phyloP scores from a whole-genome alignment of 148 eudicot genomes.

The Rhododendron ferrugineum region DNA sequence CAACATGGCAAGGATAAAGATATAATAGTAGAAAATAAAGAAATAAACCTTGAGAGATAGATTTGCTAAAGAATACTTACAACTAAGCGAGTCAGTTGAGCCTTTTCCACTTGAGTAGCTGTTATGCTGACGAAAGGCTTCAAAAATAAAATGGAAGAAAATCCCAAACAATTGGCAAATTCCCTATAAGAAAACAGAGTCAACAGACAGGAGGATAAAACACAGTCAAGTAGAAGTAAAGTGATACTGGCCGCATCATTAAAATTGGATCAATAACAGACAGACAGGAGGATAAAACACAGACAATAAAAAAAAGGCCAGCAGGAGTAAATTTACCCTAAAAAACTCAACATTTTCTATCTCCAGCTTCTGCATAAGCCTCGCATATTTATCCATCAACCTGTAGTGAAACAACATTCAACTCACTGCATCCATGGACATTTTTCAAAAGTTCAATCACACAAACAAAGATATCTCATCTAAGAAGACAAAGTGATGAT shows the following conservation, averaged over 20 bases:
- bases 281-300: conserved; percentile 3
- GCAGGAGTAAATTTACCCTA: conserved; percentile 43
- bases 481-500: conserved; percentile 84
- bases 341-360: conserved; percentile 75
- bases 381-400: conserved; percentile 95
- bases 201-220: no score
- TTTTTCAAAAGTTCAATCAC: conserved; percentile 6
- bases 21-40: background rate
- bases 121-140: conserved; percentile 70
- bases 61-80: conserved; percentile 38
- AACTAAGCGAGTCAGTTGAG: conserved; percentile 39
- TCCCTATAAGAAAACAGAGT: conserved; percentile 47
- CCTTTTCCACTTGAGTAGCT: conserved; percentile 50
- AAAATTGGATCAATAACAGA: background rate
- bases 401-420: conserved; percentile 32
- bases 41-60: background rate
- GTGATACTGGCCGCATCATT: background rate
- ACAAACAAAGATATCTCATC: conserved; percentile 33
- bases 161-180: conserved; percentile 83
- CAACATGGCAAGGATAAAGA: background rate
- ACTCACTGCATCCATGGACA: conserved; percentile 16
- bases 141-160: conserved; percentile 77
- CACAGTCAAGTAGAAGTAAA: conserved; percentile 13
- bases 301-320: background rate
- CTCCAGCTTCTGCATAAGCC: conserved; percentile 92